Evolutionary conservation across 306 rosid species (phyloP), one percentile per base, ranked within the genome.

Genomic region (Cyamopsis tetragonoloba): DNA sequence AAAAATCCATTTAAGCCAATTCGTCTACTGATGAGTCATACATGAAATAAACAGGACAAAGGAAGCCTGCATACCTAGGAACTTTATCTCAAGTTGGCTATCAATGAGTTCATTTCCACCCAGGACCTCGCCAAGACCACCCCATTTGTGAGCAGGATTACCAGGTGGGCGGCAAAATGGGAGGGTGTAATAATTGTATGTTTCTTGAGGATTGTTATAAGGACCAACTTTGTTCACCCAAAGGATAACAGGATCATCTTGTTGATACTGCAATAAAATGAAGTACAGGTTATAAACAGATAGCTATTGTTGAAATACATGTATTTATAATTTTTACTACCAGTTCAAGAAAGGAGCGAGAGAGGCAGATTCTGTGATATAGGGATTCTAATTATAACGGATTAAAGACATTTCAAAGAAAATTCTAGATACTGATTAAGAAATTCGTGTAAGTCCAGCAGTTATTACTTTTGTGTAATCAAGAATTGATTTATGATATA

Each of bases 141-240:
- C 99, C 99, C 99, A 93, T 80, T 93, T 93, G 84, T 93, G 99
- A 32, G 77, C 85, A 75, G 90, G 42, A 66, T 77, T 61, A 50
- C 77, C 88, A 70, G 90, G 49, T 19, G 79, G 79, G 66, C 60
- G 89, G 73, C 99, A 93, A 79, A 90, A 93, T 4, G 99, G 99
- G 63, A 93, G 96, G 79, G 88, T 88, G 83, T 83, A 88, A 74
- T 93, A 93, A 58, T 93, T 93, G 84, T 93, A 93, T 0, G 99
- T 93, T 88, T 93, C 97, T 80, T 93, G 99, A 12, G 99, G 99
- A 79, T 93, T 93, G 72, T 93, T 93, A 69, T 93, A 90, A 2
- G 99, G 99, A 26, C 97, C 99, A 39, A 93, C 99, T 88, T 93
- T 93, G 80, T 93, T 93, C 58, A 90, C 99, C 99, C 99, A 93